Conservation (phyloP, 2,329 filamentous ascomycete species). For the Madurella mycetomatis region DNA sequence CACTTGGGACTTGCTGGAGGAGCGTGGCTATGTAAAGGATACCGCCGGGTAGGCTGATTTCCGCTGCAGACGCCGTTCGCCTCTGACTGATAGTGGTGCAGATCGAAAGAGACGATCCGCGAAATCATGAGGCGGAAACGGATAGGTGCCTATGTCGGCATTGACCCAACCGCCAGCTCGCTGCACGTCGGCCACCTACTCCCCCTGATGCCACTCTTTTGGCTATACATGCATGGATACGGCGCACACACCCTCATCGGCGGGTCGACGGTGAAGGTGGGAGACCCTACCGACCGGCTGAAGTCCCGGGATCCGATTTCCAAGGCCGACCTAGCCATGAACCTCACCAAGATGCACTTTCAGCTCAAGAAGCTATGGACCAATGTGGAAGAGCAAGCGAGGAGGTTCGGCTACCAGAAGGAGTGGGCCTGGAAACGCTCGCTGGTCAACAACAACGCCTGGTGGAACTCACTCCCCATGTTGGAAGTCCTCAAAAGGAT, state of each 20-base stretch:
- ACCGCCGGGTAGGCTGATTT: slow-evolving; percentile 59
- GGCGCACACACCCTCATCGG: slow-evolving; percentile 64
- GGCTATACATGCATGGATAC: slow-evolving; percentile 75
- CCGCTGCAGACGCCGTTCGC: neutral
- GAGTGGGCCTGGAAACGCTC: slow-evolving; percentile 63
- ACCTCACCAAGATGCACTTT: slow-evolving; percentile 63
- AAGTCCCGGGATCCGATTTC: slow-evolving; percentile 53
- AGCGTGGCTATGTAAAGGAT: slow-evolving; percentile 70
- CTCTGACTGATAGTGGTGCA: slow-evolving; percentile 26
- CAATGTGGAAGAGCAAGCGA: slow-evolving; percentile 64
- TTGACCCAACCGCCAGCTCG: slow-evolving; percentile 76
- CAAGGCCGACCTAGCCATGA: slow-evolving; percentile 52
- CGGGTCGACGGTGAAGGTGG: slow-evolving; percentile 71
- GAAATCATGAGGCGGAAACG: slow-evolving; percentile 60
- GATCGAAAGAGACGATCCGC: slow-evolving; percentile 47
- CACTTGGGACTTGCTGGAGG: slow-evolving; percentile 62
- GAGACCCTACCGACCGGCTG: slow-evolving; percentile 70
- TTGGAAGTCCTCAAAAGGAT: slow-evolving; percentile 71
- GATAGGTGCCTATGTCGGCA: slow-evolving; percentile 72
- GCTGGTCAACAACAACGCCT: slow-evolving; percentile 76
- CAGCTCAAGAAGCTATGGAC: slow-evolving; percentile 69
- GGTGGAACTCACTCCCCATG: slow-evolving; percentile 70
- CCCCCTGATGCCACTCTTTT: slow-evolving; percentile 78
- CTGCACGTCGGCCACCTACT: slow-evolving; percentile 77
- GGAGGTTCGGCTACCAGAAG: slow-evolving; percentile 59